phyloP scores from a whole-genome alignment of 2,329 filamentous ascomycete genomes.

The Claviceps purpurea region DNA sequence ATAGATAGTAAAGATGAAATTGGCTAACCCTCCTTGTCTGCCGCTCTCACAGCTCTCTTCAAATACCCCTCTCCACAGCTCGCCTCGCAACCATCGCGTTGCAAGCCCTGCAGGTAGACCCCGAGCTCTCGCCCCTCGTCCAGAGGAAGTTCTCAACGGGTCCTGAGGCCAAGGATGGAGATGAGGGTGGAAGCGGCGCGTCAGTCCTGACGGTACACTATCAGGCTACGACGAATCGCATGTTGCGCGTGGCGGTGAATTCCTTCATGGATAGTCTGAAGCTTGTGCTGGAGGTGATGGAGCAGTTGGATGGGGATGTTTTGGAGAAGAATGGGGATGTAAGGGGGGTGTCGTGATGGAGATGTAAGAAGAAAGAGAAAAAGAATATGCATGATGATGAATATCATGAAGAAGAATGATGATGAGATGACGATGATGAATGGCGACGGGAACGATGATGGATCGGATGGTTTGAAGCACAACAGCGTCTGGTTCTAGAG shows the following conservation, averaged over 20 bases:
- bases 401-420: no score
- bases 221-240: conserved; percentile 81
- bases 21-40: not conserved
- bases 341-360: no score
- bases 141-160: conserved; percentile 53
- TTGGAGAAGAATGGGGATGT: conserved; percentile 25
- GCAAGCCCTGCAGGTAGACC: conserved; percentile 67
- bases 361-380: not conserved
- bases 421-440: no score
- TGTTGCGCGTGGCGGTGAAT: conserved; percentile 92
- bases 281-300: conserved; percentile 79
- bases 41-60: conserved; percentile 43
- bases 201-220: conserved; percentile 61
- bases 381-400: no score
- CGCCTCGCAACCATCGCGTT: conserved; percentile 67
- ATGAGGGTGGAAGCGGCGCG: conserved; percentile 11
- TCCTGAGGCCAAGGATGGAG: conserved; percentile 9
- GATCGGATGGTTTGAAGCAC: no score
- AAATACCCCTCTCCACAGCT: conserved; percentile 67
- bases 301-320: conserved; percentile 77
- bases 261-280: conserved; percentile 86
- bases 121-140: conserved; percentile 78
- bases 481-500: no score
- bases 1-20: no score
- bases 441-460: no score